Percentiles rank a stretch among this genome's conserved stretches.
These are phyloP conservation scores for Calonectria montana DNA, from an alignment of 2,329 filamentous ascomycete species.

Conservation along the genomic window DNA sequence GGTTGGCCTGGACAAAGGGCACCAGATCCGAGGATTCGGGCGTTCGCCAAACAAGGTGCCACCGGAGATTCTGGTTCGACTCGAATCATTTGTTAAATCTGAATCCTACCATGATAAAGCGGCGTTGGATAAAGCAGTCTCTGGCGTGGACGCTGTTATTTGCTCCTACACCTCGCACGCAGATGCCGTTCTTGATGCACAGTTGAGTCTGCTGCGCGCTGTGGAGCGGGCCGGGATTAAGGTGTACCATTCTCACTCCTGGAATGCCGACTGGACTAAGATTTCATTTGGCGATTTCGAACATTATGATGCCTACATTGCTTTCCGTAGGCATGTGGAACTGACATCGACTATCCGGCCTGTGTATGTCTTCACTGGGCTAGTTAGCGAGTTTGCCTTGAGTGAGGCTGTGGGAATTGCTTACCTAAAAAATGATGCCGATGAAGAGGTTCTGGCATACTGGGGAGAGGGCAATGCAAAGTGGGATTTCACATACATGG, in stretches of 20 bases:
- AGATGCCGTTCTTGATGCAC: neutral
- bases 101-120: conserved; percentile 46
- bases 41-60: too few species aligned
- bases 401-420: too few species aligned
- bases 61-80: too few species aligned
- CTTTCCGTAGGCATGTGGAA: neutral
- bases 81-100: neutral
- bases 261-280: neutral
- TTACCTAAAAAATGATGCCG: too few species aligned
- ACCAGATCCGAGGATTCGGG: too few species aligned
- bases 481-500: too few species aligned
- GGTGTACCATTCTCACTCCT: neutral
- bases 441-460: too few species aligned
- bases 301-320: neutral
- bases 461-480: too few species aligned
- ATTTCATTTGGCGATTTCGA: neutral
- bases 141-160: conserved; percentile 51
- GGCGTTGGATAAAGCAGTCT: conserved; percentile 46
- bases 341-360: neutral
- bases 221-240: neutral
- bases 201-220: neutral
- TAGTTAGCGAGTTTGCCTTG: neutral
- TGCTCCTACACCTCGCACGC: neutral
- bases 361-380: neutral
- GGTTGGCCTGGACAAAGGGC: too few species aligned